phyloP scores from a whole-genome alignment of 352 stramenopile genomes.

The Pseudoperonospora humuli region DNA sequence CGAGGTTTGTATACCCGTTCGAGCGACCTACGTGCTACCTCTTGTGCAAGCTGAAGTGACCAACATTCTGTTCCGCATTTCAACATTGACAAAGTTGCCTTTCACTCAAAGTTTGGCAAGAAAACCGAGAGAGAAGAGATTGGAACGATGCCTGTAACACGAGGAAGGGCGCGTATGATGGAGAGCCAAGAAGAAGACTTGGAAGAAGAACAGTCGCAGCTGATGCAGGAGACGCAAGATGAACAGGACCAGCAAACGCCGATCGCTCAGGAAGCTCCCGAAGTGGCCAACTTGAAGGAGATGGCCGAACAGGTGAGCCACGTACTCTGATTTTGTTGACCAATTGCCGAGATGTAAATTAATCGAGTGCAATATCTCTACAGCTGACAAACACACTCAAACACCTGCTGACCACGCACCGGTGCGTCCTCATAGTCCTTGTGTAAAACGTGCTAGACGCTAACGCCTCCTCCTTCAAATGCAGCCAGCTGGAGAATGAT shows the following conservation, averaged over 20 bases:
- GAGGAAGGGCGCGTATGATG: constrained; percentile 26
- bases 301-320: constrained; percentile 21
- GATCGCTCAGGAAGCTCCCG: constrained; percentile 5
- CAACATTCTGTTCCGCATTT: constrained; percentile 15
- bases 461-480: constrained; percentile 4
- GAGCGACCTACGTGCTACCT: constrained; percentile 37
- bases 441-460: neutral
- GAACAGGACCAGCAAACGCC: constrained; percentile 11
- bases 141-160: constrained; percentile 23
- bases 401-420: constrained; percentile 24
- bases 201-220: constrained; percentile 6
- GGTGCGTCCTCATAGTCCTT: constrained; percentile 9
- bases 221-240: constrained; percentile 10
- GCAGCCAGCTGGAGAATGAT: constrained; percentile 47
- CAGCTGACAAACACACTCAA: constrained; percentile 28
- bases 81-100: constrained; percentile 3
- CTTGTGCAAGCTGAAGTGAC: constrained; percentile 33
- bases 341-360: neutral
- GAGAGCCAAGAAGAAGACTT: constrained; percentile 21
- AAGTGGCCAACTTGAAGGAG: constrained; percentile 21
- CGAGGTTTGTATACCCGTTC: constrained; percentile 30
- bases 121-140: neutral
- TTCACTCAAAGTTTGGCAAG: constrained; percentile 12
- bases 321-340: neutral
- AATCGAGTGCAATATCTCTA: neutral